Base-by-base conservation (phyloP, 257 asterid genomes). In the Solanum chilense region DNA sequence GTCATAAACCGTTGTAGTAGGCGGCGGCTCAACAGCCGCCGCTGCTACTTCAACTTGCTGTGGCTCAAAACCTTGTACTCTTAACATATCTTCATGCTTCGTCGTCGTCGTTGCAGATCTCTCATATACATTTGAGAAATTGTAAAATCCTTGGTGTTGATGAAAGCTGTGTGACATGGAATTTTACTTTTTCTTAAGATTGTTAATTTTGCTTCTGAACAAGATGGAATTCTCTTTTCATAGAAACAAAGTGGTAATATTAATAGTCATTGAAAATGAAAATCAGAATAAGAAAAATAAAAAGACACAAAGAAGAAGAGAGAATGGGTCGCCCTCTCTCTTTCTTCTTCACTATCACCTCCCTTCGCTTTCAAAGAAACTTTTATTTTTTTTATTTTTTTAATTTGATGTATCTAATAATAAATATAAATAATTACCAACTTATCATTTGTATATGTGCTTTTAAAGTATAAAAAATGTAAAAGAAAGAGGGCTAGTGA, bases 351-450 rank as follows among this genome's bases (percentile, higher is more conserved):
- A 73, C 90, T 85, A 45, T 78, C 85, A 49, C 29, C 91, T 88
- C 89, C 89, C 91, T 91, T 94, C 93, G 90, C 95, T 94, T 93
- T 94, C 97, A 92, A 90, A 92, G 66, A 85, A 86, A 92, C 69
- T 80, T 70, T 69, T 8, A 1, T 37, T 90, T 93, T 93, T 90
- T 88, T 85, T 33, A 66, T 71, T 88, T 35, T 49, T 49, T 6
- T 29, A 29, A 16, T 49, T 49, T 49, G 60, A 85, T 88, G 86
- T 86, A 73, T 25, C 1, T 45, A 78, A 27, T 15, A 78, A 45
- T 78, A 44, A 70, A 33, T 77, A 25, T 44, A 78, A 78, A 78
- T 45, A 78, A 78, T 78, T 89, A 88, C 86, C 87, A 91, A 88
- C 77, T 89, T 89, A 85, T 88, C 92, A 90, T 89, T 86, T 90